These are phyloP conservation scores for Tubosaeta sp. DNA, from an alignment of 768 basidiomycete species.

Conservation along the genomic window DNA sequence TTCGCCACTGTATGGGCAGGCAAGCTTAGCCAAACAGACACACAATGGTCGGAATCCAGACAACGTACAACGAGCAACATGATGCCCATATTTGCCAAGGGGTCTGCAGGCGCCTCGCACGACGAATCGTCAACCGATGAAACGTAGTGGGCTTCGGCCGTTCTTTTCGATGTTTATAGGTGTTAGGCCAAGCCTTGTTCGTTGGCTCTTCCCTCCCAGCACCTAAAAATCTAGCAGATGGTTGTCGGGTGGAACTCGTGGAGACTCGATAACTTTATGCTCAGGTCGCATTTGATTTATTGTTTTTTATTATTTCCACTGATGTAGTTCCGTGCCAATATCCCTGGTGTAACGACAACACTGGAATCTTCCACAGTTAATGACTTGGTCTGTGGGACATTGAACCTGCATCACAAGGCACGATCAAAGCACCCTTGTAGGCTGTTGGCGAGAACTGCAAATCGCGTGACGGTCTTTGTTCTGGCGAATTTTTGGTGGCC, in stretches of 20 bases:
- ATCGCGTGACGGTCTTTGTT: neutral
- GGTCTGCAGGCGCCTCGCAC: neutral
- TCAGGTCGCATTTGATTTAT: neutral
- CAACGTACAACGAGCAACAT: neutral
- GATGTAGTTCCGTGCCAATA: neutral
- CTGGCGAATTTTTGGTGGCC: no score
- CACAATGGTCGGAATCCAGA: neutral
- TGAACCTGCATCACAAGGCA: neutral
- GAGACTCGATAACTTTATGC: neutral
- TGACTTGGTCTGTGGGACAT: neutral
- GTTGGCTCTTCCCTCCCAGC: neutral
- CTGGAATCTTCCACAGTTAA: neutral
- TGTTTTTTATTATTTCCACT: neutral
- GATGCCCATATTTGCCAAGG: neutral
- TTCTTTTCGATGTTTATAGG: neutral
- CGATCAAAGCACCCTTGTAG: neutral
- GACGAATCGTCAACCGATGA: neutral
- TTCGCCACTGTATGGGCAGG: slow-evolving; percentile 9
- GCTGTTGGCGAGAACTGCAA: neutral
- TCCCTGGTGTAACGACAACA: neutral
- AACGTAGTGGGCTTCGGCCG: neutral
- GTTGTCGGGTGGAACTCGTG: neutral
- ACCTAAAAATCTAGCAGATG: neutral
- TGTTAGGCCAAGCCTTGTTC: neutral
- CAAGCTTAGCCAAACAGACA: neutral